Percentiles rank a stretch among this genome's conserved stretches.
phyloP scores from a whole-genome alignment of 1,139 yeast genomes.

The Yamadazyma epiphylla region DNA sequence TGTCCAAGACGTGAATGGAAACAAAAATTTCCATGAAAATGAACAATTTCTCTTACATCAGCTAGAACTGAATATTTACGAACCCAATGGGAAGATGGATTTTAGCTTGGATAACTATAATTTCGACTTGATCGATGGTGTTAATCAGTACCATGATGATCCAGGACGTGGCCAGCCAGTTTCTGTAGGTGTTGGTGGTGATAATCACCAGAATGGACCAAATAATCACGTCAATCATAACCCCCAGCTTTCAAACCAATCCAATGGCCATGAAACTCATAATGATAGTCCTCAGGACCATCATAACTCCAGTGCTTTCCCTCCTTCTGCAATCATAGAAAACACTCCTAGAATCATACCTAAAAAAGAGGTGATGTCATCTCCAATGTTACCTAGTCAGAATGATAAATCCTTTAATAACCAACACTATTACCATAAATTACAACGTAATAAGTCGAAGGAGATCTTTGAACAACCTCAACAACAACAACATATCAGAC shows the following conservation, averaged over 20 bases:
- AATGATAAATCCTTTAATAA: conserved; percentile 41
- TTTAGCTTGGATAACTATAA: conserved; percentile 10
- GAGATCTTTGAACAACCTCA: conserved; percentile 13
- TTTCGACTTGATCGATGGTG: conserved; percentile 8
- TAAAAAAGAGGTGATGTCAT: conserved; percentile 19
- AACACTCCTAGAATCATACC: conserved; percentile 11
- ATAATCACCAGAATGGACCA: conserved; percentile 1
- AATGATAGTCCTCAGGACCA: background rate
- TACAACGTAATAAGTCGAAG: conserved; percentile 15
- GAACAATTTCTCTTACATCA: conserved; percentile 25
- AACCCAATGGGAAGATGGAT: conserved; percentile 4
- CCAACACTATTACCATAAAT: conserved; percentile 39
- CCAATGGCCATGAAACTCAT: conserved; percentile 4
- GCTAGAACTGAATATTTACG: conserved; percentile 23
- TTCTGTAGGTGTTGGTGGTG: too few species aligned
- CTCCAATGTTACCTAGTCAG: conserved; percentile 44
- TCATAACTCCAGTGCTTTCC: conserved; percentile 30
- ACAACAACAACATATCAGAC: conserved; percentile 32
- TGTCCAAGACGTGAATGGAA: conserved; percentile 5
- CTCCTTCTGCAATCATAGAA: conserved; percentile 18
- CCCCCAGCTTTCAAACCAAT: background rate
- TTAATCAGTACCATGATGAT: conserved; percentile 4
- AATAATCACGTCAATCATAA: conserved; percentile 9
- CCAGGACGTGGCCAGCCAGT: too few species aligned
- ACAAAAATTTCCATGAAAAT: conserved; percentile 14